Evolutionary conservation across 768 basidiomycete genomes (phyloP).

Genomic region (Sutorius australiensis): DNA sequence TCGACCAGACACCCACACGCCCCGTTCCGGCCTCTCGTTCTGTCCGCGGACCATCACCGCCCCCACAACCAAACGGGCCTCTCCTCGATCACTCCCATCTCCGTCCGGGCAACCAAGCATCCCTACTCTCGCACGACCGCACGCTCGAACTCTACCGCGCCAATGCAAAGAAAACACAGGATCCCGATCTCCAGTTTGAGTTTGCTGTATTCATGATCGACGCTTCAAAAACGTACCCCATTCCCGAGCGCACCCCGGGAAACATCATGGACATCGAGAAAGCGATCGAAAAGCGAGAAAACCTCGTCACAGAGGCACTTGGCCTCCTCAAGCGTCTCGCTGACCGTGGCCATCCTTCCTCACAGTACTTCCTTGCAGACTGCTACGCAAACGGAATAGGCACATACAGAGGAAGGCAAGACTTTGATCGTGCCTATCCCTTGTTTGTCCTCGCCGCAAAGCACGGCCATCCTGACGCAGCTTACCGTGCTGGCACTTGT

Average conservation of each 20-base stretch:
- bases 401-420: conserved; percentile 83
- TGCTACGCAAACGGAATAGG: conserved; percentile 99
- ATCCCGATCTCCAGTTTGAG: conserved; percentile 96
- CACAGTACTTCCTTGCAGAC: conserved; percentile 97
- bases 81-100: conserved; percentile 91
- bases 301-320: conserved; percentile 85
- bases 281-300: conserved; percentile 78
- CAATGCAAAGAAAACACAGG: conserved; percentile 98
- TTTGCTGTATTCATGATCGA: conserved; percentile 99
- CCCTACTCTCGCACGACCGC: conserved; percentile 90
- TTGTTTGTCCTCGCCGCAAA: conserved; percentile 95
- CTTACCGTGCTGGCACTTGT: conserved; percentile 94
- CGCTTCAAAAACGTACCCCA: conserved; percentile 85
- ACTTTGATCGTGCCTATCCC: conserved; percentile 96
- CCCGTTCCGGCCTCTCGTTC: conserved; percentile 50
- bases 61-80: conserved; percentile 46
- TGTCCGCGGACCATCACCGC: conserved; percentile 63
- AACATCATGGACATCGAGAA: conserved; percentile 81
- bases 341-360: conserved; percentile 89
- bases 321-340: conserved; percentile 85
- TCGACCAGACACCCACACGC: conserved; percentile 27
- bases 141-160: conserved; percentile 96
- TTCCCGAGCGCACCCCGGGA: conserved; percentile 63
- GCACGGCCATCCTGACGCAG: conserved; percentile 93
- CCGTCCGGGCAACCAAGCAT: conserved; percentile 87